phyloP scores from a whole-genome alignment of 441 rosid species.

The Croton setiger region DNA sequence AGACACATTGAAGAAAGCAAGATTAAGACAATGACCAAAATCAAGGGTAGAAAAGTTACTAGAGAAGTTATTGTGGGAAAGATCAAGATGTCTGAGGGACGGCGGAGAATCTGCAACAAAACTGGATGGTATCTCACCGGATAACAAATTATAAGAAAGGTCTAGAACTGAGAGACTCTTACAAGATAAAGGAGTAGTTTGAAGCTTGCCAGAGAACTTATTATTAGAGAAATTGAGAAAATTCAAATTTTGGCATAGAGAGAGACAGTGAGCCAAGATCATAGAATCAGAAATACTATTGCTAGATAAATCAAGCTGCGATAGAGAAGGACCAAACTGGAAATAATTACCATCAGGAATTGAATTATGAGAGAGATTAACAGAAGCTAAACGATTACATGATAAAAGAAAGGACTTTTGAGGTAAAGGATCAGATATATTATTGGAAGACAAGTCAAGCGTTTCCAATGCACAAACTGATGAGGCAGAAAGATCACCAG shows the following conservation, averaged over 20 bases:
- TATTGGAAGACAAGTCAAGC: constrained; percentile 55
- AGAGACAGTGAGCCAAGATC: constrained; percentile 31
- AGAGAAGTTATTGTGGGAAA: constrained; percentile 71
- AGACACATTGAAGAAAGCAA: constrained; percentile 55
- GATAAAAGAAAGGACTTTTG: constrained; percentile 34
- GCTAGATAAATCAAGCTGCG: constrained; percentile 56
- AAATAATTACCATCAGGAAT: constrained; percentile 43
- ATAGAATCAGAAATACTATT: constrained; percentile 48
- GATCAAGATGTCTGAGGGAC: constrained; percentile 55
- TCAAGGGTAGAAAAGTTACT: constrained; percentile 51
- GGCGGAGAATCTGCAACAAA: constrained; percentile 39
- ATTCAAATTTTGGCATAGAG: constrained; percentile 52
- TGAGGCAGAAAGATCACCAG: constrained; percentile 46
- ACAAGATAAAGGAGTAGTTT: constrained; percentile 31
- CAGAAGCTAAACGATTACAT: constrained; percentile 35
- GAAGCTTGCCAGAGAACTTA: constrained; percentile 46
- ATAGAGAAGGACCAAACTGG: constrained; percentile 43
- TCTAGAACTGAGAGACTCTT: constrained; percentile 53
- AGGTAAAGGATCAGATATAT: constrained; percentile 44
- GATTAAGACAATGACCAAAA: constrained; percentile 61
- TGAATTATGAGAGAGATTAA: constrained; percentile 51
- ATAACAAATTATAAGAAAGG: constrained; percentile 56
- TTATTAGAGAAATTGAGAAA: constrained; percentile 54
- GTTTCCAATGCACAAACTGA: constrained; percentile 35
- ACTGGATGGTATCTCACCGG: constrained; percentile 49